A percentile compares a stretch with the other conserved stretches of the same genome.
Conservation (phyloP, 805 yeast genomes). For the Saturnispora bothae region DNA sequence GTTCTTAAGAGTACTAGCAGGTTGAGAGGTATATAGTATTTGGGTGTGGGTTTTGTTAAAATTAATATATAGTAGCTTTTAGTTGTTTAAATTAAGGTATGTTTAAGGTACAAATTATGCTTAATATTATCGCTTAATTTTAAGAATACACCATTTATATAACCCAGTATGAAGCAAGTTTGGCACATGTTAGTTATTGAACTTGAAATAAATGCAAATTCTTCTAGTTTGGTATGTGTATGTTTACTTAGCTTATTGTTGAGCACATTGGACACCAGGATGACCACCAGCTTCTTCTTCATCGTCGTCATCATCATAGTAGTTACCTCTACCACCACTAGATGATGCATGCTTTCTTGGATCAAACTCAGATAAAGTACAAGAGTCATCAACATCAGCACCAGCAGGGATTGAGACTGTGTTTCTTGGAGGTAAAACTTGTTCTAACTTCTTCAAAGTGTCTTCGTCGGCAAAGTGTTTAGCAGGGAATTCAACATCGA, state of each 20-base stretch:
- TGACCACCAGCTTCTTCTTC: constrained; percentile 49
- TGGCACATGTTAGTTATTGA: no score
- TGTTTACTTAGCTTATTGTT: constrained; percentile 43
- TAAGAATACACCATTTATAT: no score
- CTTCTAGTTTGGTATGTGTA: background rate
- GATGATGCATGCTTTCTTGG: constrained; percentile 22
- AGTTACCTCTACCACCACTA: constrained; percentile 36
- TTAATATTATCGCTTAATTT: no score
- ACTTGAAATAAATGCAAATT: no score
- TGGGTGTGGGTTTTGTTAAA: no score
- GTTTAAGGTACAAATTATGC: no score
- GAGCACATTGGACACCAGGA: constrained; percentile 87
- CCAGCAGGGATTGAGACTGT: constrained; percentile 51
- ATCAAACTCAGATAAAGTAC: constrained; percentile 23
- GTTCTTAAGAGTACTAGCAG: constrained; percentile 32
- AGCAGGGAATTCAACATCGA: constrained; percentile 81
- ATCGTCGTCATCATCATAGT: constrained; percentile 33
- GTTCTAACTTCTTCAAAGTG: constrained; percentile 60
- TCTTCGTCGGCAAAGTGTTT: constrained; percentile 66
- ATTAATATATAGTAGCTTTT: no score
- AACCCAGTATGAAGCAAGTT: no score
- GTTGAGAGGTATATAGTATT: constrained; percentile 24
- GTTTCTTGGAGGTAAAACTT: constrained; percentile 69
- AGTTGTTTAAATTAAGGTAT: no score
- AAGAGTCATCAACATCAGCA: constrained; percentile 65